phyloP scores from a whole-genome alignment of 1,284 basidiomycete genomes.

The Boletus mariae region DNA sequence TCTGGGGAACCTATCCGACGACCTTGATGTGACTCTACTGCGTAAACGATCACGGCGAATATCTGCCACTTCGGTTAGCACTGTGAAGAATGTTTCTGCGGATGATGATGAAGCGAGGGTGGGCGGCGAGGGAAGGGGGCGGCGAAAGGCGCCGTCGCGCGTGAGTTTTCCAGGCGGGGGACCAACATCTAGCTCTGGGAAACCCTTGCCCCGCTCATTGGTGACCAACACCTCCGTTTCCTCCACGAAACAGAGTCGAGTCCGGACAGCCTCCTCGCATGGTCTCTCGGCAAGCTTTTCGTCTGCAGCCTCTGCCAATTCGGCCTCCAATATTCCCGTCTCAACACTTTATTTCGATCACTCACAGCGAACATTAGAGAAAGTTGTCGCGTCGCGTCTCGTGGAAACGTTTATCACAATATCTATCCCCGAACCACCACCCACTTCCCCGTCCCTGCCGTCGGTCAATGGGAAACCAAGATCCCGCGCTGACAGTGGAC shows the following conservation, averaged over 20 bases:
- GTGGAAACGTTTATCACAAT: slow-evolving; percentile 78
- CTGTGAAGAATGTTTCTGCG: slow-evolving; percentile 44
- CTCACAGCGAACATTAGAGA: slow-evolving; percentile 66
- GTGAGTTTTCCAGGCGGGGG: slow-evolving; percentile 35
- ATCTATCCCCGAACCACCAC: slow-evolving; percentile 33
- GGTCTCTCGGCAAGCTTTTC: slow-evolving; percentile 18
- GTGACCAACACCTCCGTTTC: slow-evolving; percentile 20
- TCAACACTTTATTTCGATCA: slow-evolving; percentile 46
- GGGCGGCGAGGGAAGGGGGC: slow-evolving; percentile 35
- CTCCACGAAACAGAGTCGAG: slow-evolving; percentile 37
- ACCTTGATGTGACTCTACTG: slow-evolving; percentile 60
- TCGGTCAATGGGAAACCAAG: slow-evolving; percentile 19
- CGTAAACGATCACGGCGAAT: slow-evolving; percentile 57
- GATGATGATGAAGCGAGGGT: slow-evolving; percentile 41
- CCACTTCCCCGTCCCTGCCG: slow-evolving; percentile 13
- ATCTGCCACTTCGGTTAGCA: slow-evolving; percentile 56
- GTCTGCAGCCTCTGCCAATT: slow-evolving; percentile 9
- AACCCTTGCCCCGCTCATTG: slow-evolving; percentile 17
- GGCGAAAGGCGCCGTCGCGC: slow-evolving; percentile 39
- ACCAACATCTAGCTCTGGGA: slow-evolving; percentile 26
- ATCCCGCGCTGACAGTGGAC: slow-evolving; percentile 27
- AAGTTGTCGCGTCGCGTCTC: slow-evolving; percentile 65
- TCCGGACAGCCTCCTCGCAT: slow-evolving; percentile 49
- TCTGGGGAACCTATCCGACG: slow-evolving; percentile 58
- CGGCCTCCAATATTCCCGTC: slow-evolving; percentile 15